Base-by-base conservation (phyloP, 768 basidiomycete genomes). In the Pleurotus tuoliensis region DNA sequence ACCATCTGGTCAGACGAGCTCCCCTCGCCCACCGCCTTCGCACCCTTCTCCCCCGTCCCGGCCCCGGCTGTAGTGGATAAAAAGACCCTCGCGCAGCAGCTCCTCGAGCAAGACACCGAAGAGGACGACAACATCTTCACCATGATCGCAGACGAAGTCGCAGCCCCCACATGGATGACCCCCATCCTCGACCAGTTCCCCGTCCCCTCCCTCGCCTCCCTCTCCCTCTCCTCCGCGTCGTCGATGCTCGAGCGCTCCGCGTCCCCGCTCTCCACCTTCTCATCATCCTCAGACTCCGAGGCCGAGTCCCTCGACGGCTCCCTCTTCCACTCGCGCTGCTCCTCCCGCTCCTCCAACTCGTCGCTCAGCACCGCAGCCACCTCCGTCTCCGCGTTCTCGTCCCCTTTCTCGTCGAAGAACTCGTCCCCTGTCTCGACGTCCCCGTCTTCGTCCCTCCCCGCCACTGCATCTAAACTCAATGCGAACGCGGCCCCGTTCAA, bases 301-400 rank as follows among this genome's bases (percentile, higher is more conserved):
- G 81, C 82, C 44, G 51, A 40, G 7, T 37, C 34, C 51, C 12
- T 40, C 37, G 51, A 52, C 24, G 30, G 38, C 39, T 30, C 79
- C 79, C 67, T 34, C 30, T 34, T 34, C 30, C 30, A 34, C 30
- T 90, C 89, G 24, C 86, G 81, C 55, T 80, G 84, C 70, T 83
- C 82, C 74, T 87, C 87, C 44, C 81, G 83, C 62, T 89, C 87
- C 49, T 86, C 82, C 62, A 82, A 85, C 74, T 89, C 89, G 79
- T 44, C 41, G 8, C 41, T 3, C 41, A 5, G 9, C 16, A 50
- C 81, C 39, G 73, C 76, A 61, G 80, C 84, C 62, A 87, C 86
- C 54, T 78, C 79, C 60, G 71, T 76, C 49, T 81, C 81, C 40
- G 72, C 70, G 58, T 79, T 79, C 59, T 81, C 80, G 47, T 18